Evolutionary conservation across 371 early-diverging fungal genomes (phyloP).

Genomic region (Rhizopus sp.): DNA sequence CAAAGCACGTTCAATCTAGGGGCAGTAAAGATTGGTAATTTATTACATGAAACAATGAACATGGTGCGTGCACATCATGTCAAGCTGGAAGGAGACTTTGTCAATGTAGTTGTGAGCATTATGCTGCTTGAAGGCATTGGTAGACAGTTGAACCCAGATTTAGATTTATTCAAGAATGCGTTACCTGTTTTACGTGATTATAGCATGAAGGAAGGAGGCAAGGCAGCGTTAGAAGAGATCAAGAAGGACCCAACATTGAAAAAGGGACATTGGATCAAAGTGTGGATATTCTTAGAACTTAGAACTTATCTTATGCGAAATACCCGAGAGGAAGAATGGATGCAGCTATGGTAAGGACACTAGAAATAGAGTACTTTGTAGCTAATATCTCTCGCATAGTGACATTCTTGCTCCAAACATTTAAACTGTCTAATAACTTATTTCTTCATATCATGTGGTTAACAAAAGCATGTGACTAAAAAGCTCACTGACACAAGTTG

Average conservation of each 20-base stretch:
- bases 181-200: conserved; percentile 76
- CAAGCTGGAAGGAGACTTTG: conserved; percentile 91
- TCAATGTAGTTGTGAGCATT: conserved; percentile 88
- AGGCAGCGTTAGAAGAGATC: conserved; percentile 54
- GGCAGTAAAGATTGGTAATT: conserved; percentile 74
- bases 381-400: conserved; percentile 12
- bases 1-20: conserved; percentile 76
- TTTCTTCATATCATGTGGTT: no score
- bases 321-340: conserved; percentile 50
- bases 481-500: no score
- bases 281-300: conserved; percentile 79
- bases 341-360: conserved; percentile 41
- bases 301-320: conserved; percentile 61
- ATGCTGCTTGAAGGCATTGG: conserved; percentile 95
- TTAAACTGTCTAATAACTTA: not conserved
- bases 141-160: conserved; percentile 83
- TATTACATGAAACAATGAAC: conserved; percentile 77
- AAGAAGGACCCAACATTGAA: conserved; percentile 45
- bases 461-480: no score
- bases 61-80: conserved; percentile 92
- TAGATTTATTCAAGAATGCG: conserved; percentile 87
- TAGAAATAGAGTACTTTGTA: not conserved
- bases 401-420: conserved; percentile 30
- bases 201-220: conserved; percentile 60
- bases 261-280: conserved; percentile 66